Base-by-base conservation (phyloP, 164 flowering plant species). In the Saururus chinensis region DNA sequence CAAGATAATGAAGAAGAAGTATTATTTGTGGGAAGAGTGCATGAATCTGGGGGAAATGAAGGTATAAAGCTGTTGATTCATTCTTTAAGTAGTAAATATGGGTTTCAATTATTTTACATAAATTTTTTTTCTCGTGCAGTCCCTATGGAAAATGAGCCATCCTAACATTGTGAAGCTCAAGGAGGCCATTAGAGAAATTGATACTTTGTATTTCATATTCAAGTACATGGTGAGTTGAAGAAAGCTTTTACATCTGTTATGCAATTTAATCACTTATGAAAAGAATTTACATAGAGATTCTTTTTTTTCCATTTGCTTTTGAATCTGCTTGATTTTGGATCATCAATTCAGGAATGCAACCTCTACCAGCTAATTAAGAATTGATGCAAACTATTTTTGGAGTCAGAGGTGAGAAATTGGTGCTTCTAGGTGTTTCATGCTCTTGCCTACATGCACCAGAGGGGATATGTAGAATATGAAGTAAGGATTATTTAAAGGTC, bases 391-490 rank as follows among this genome's bases (percentile, higher is more conserved):
- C 84, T 79, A 48, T 91, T 91, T 68, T 73, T 93, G 0, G 99
- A 95, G 73, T 64, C 78, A 74, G 97, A 91, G 75, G 79, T 95
- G 45, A 77, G 89, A 63, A 91, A 86, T 65, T 95, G 96, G 99
- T 91, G 97, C 77, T 95, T 87, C 63, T 97, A 95, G 84, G 92
- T 95, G 22, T 95, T 95, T 71, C 97, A 91, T 76, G 97, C 84
- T 60, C 99, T 95, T 69, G 85, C 89, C 22, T 89, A 95, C 77
- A 91, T 91, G 91, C 97, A 89, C 64, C 93, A 82, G 62, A 68
- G 73, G 40, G 79, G 79, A 59, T 75, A 72, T 63, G n/a, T n/a
- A n/a, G n/a, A n/a, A n/a, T n/a, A n/a, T n/a, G n/a, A n/a, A n/a
- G n/a, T n/a, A n/a, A n/a, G n/a, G n/a, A n/a, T n/a, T n/a, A n/a